A percentile compares a stretch with the other conserved stretches of the same genome.
phyloP scores from a whole-genome alignment of 441 rosid species.

The Flueggea neowawraea region DNA sequence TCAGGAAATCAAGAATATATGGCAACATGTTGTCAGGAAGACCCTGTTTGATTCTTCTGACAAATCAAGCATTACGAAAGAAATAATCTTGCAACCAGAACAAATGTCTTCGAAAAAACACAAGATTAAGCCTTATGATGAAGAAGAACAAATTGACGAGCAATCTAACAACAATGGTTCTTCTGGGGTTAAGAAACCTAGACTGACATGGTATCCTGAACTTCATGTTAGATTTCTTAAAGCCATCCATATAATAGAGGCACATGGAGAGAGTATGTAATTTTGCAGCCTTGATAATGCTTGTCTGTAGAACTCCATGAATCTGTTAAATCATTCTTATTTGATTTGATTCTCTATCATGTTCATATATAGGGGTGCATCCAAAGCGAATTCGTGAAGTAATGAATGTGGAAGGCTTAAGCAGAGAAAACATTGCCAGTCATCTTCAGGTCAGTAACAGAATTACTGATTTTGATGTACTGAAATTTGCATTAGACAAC shows the following conservation, averaged over 20 bases:
- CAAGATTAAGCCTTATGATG: too few relatives aligned
- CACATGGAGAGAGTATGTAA: conserved; percentile 1
- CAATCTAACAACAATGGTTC: not conserved
- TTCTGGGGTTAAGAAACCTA: too few relatives aligned
- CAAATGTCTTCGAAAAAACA: not conserved
- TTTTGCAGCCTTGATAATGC: too few relatives aligned
- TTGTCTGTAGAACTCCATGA: too few relatives aligned
- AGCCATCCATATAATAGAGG: conserved; percentile 16
- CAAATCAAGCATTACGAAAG: not conserved
- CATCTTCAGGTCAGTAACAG: conserved; percentile 18
- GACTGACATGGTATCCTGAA: too few relatives aligned
- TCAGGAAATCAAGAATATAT: conserved; percentile 14
- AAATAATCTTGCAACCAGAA: not conserved
- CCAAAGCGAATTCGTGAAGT: conserved; percentile 16
- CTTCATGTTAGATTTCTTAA: conserved; percentile 13
- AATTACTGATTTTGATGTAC: not conserved
- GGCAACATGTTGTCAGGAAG: conserved; percentile 22
- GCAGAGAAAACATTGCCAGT: conserved; percentile 23
- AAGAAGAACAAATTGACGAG: not conserved
- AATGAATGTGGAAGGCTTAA: conserved; percentile 15
- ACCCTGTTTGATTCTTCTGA: not conserved
- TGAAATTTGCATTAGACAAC: too few relatives aligned
- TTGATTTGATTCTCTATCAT: too few relatives aligned
- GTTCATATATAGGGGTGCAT: conserved; percentile 1
- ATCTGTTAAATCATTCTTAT: too few relatives aligned